These are phyloP conservation scores for Ceratonia siliqua DNA, from an alignment of 306 rosid genomes.

Conservation along the genomic window DNA sequence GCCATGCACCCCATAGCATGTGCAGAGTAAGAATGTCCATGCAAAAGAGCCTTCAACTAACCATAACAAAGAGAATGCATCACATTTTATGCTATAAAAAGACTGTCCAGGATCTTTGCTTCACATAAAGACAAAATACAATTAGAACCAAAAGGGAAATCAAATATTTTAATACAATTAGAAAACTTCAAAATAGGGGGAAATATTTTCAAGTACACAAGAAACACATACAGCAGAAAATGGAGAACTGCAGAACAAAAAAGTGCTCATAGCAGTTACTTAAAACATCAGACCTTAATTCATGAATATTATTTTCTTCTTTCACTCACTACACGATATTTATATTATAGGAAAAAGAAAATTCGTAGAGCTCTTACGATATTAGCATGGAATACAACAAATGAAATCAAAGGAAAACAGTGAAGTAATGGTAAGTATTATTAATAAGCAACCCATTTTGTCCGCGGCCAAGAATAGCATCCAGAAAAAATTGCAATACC, in stretches of 20 bases:
- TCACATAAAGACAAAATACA: conserved; percentile 23
- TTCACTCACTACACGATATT: not conserved
- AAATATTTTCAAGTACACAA: not conserved
- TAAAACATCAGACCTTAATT: not conserved
- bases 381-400: conserved; percentile 15
- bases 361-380: not conserved
- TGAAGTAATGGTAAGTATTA: conserved; percentile 1
- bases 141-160: conserved; percentile 22
- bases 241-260: not conserved
- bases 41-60: conserved; percentile 90
- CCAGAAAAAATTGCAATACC: conserved; percentile 47
- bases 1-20: conserved; percentile 97
- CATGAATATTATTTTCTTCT: not conserved
- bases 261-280: not conserved
- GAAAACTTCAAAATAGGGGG: conserved; percentile 6
- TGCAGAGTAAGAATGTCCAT: conserved; percentile 92
- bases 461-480: conserved; percentile 8
- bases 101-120: conserved; percentile 27
- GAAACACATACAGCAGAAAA: conserved; percentile 13
- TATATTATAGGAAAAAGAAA: not conserved
- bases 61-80: conserved; percentile 37
- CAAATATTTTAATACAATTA: conserved; percentile 8
- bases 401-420: conserved; percentile 6
- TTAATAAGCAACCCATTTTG: conserved; percentile 18
- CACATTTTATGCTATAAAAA: conserved; percentile 30